Evolutionary conservation across 2,329 filamentous ascomycete genomes (phyloP).

Genomic region (Incumbomyces delicatus): DNA sequence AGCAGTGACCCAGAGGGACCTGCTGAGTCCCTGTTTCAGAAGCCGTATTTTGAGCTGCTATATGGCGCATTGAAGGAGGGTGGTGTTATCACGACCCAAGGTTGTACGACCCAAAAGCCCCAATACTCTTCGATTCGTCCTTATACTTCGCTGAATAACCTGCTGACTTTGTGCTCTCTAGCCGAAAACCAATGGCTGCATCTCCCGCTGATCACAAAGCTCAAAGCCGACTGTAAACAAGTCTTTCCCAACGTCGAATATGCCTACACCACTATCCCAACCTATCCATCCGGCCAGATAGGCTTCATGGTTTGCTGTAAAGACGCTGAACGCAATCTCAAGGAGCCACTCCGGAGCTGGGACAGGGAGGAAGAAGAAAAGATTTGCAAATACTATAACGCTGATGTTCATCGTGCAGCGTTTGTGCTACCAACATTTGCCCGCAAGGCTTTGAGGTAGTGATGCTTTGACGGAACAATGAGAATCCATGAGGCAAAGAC

Average conservation of each 20-base stretch:
- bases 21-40: constrained; percentile 93
- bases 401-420: constrained; percentile 88
- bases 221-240: constrained; percentile 93
- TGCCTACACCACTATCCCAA: constrained; percentile 96
- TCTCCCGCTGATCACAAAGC: constrained; percentile 80
- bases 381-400: constrained; percentile 93
- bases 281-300: constrained; percentile 97
- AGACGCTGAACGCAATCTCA: constrained; percentile 74
- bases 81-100: constrained; percentile 99
- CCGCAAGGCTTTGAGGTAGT: constrained; percentile 53
- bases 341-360: constrained; percentile 74
- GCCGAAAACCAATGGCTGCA: constrained; percentile 99
- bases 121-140: constrained; percentile 20
- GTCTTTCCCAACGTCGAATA: constrained; percentile 98
- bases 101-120: constrained; percentile 81
- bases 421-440: constrained; percentile 94
- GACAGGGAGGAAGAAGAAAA: constrained; percentile 79
- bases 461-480: too few species aligned
- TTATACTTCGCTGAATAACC: neutral
- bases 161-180: constrained; percentile 31
- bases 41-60: constrained; percentile 95
- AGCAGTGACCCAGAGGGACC: constrained; percentile 95
- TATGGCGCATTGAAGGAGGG: constrained; percentile 82
- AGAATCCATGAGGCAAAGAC: neutral
- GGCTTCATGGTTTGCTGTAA: constrained; percentile 99